Conservation (phyloP, 805 yeast species). For the Priceomyces carsonii region DNA sequence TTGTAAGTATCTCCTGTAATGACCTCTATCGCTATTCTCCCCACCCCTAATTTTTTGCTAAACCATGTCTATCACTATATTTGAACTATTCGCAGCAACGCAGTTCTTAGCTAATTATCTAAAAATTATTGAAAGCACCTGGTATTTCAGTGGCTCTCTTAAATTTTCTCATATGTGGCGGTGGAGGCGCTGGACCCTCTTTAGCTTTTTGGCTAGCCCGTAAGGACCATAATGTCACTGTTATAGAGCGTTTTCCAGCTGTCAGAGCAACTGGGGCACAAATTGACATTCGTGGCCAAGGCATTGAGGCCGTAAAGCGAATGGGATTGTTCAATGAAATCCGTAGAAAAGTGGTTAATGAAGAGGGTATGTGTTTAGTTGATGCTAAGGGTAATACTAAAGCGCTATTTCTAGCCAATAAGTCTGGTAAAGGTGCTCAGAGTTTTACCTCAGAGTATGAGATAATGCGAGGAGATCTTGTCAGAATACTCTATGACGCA, state of each 20-base stretch:
- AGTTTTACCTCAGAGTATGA: not conserved
- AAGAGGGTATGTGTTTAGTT: not conserved
- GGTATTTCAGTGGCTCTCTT: not conserved
- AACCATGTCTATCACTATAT: no score
- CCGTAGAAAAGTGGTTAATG: not conserved
- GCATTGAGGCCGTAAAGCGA: not conserved
- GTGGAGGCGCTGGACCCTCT: not conserved
- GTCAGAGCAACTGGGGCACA: not conserved
- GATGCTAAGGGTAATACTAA: not conserved
- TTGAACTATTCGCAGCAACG: no score
- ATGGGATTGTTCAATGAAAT: not conserved
- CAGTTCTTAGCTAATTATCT: no score
- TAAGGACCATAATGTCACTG: not conserved
- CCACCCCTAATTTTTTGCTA: no score
- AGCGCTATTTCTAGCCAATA: not conserved
- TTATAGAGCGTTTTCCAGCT: not conserved
- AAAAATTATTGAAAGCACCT: no score
- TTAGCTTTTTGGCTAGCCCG: not conserved
- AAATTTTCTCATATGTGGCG: not conserved
- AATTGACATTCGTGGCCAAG: slow-evolving; percentile 1
- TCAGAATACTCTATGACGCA: not conserved
- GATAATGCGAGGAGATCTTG: not conserved
- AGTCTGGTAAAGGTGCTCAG: slow-evolving; percentile 1
- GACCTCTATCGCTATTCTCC: no score
- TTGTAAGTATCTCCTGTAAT: no score